Conservation (phyloP, 768 basidiomycete genomes). For the Kwoniella mangroviensis region DNA sequence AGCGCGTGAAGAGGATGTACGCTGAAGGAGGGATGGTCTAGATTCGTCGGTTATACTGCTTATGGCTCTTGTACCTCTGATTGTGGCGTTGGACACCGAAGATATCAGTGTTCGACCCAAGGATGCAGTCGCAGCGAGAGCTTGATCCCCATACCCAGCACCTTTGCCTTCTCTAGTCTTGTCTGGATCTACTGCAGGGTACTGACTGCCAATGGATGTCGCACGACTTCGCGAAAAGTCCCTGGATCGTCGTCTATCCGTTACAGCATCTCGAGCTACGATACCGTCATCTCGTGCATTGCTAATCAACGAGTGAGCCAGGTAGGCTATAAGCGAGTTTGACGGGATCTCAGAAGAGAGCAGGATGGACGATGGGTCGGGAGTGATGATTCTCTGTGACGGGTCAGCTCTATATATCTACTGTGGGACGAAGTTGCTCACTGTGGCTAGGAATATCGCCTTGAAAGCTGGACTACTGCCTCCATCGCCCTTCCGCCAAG, state of each 20-base stretch:
- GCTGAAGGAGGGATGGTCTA: slow-evolving; percentile 40
- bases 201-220: slow-evolving; percentile 36
- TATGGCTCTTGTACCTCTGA: slow-evolving; percentile 26
- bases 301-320: slow-evolving; percentile 49
- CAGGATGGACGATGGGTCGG: slow-evolving; percentile 51
- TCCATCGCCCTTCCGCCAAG: slow-evolving; percentile 46
- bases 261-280: slow-evolving; percentile 33
- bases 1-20: slow-evolving; percentile 31
- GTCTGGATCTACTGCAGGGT: neutral
- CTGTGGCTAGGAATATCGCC: slow-evolving; percentile 54
- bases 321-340: slow-evolving; percentile 47
- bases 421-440: slow-evolving; percentile 14
- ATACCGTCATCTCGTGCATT: slow-evolving; percentile 47
- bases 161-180: slow-evolving; percentile 2
- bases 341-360: slow-evolving; percentile 31
- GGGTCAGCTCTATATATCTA: slow-evolving; percentile 9
- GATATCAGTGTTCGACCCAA: slow-evolving; percentile 44
- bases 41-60: slow-evolving; percentile 13
- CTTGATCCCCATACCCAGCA: slow-evolving; percentile 47
- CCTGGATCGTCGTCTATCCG: slow-evolving; percentile 29
- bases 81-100: slow-evolving; percentile 37
- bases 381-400: slow-evolving; percentile 48
- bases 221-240: slow-evolving; percentile 31
- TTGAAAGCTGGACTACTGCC: slow-evolving; percentile 49
- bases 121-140: slow-evolving; percentile 45